Evolutionary conservation across 495 filamentous ascomycete species (phyloP), one percentile per base, ranked within the genome.

Genomic region (Clavariopsis aquatica): DNA sequence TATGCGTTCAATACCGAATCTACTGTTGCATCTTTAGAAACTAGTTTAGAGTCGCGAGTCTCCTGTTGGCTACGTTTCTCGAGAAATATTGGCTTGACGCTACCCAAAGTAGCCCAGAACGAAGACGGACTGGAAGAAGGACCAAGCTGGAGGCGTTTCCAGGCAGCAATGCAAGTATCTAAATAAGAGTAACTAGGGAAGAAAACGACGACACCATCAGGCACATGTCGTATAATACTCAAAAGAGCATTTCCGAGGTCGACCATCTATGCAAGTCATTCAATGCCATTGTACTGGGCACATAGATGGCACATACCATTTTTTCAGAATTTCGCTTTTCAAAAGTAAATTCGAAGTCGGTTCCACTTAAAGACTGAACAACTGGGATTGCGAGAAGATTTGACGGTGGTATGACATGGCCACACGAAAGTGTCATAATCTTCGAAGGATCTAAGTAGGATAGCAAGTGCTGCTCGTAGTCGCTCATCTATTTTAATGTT

Each of bases 131-230:
- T 6, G 20, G 52, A 46, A 27, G 73, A 69, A 3, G 75, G 70
- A 52, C 74, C 77, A 45, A 23, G 8, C 24, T 36, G 52, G 8
- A 60, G 26, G 17, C 57, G 53, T 64, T 85, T 84, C 93, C 93
- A 96, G 4, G 81, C 76, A 24, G 67, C 71, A 34, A 91, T 73
- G 34, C 96, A 88, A 36, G 86, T 83, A 54, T 89, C 85, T 3
- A 98, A 81, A 74, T 96, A 97, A 24, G 88, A 83, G 76, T 98
- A 97, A 72, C 90, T 94, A 20, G 95, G 92, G 69, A 98, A 97
- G 74, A 98, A 98, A 8, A 93, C 87, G n/a, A 98, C 92, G 13
- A 98, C 82, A 13, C 94, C 94, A 66, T 96, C 92, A 0, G 92
- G 92, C 12, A 97, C 89, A 19, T 84, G 76, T 31, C 82, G 79